phyloP scores from a whole-genome alignment of 441 rosid genomes.

The Croton laevigatus region DNA sequence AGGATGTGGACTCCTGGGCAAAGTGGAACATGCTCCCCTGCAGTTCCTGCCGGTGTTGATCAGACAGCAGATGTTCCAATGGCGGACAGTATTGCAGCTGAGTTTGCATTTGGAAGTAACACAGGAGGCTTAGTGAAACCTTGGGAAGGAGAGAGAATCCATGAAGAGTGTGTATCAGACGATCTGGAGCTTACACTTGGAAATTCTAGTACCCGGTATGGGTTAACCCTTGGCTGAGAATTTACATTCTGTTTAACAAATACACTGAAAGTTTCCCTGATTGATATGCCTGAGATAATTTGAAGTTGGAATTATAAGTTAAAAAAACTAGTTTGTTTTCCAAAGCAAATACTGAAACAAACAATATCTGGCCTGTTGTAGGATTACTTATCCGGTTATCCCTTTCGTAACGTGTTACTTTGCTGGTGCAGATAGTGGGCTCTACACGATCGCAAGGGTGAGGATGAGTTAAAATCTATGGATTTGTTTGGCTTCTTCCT shows the following conservation, averaged over 20 bases:
- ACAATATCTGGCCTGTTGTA: not conserved
- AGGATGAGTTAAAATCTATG: constrained; percentile 7
- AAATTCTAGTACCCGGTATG: constrained; percentile 66
- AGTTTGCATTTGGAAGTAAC: constrained; percentile 81
- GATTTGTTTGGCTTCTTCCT: constrained; percentile 22
- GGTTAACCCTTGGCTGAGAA: not conserved
- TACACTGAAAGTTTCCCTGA: not conserved
- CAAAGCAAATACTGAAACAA: too few relatives aligned
- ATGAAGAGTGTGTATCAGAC: constrained; percentile 80
- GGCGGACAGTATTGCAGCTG: constrained; percentile 71
- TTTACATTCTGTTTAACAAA: not conserved
- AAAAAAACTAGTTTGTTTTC: too few relatives aligned
- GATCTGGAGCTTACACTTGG: constrained; percentile 96
- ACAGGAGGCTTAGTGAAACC: constrained; percentile 71
- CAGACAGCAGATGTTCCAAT: constrained; percentile 73
- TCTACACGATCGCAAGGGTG: constrained; percentile 8
- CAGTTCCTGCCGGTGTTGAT: constrained; percentile 68
- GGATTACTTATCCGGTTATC: not conserved
- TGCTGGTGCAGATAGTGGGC: constrained; percentile 30
- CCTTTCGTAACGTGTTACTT: constrained; percentile 10
- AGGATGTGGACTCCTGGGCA: constrained; percentile 96
- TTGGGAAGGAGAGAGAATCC: constrained; percentile 98
- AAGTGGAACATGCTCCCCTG: constrained; percentile 92
- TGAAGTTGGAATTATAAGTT: not conserved
- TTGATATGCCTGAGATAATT: not conserved